A percentile compares a stretch with the other conserved stretches of the same genome.
These are phyloP conservation scores for Sphagnum fallax DNA, from an alignment of 228 moss, liverwort and hornwort genomes.

Conservation along the genomic window DNA sequence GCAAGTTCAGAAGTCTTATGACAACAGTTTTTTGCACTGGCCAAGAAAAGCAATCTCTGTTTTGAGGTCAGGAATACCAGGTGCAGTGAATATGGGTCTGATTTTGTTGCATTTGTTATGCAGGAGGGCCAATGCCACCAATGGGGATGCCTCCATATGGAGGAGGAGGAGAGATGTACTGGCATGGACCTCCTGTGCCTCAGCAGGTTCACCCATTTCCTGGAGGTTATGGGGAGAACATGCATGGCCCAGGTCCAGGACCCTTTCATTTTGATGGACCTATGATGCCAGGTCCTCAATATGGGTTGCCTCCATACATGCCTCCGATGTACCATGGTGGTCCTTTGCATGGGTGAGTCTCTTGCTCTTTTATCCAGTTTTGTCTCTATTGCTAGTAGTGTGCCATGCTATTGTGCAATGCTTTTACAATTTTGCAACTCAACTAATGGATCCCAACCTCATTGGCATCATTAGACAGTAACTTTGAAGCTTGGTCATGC, in stretches of 20 bases:
- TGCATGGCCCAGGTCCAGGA: slow-evolving; percentile 81
- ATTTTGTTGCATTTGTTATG: not conserved
- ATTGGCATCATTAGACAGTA: not conserved
- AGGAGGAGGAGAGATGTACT: slow-evolving; percentile 76
- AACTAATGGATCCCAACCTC: not conserved
- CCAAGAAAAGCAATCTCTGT: too few species aligned
- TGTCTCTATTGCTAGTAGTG: not conserved
- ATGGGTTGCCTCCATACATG: slow-evolving; percentile 75
- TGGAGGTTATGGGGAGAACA: slow-evolving; percentile 64
- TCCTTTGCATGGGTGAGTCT: slow-evolving; percentile 68
- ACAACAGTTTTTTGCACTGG: too few species aligned
- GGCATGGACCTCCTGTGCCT: slow-evolving; percentile 87
- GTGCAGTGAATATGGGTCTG: too few species aligned
- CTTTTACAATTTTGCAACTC: too few species aligned
- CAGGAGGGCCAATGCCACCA: slow-evolving; percentile 49
- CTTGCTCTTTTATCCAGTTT: slow-evolving; percentile 3
- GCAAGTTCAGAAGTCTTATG: too few species aligned
- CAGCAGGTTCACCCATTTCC: slow-evolving; percentile 69
- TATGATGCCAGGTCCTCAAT: slow-evolving; percentile 77
- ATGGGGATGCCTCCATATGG: slow-evolving; percentile 71
- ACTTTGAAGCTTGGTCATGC: not conserved
- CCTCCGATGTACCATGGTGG: slow-evolving; percentile 79
- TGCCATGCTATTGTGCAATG: too few species aligned
- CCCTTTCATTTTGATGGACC: slow-evolving; percentile 71
- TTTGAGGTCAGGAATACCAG: too few species aligned